phyloP scores from a whole-genome alignment of 192 early-diverging fungal genomes.

The Backusella sp. region DNA sequence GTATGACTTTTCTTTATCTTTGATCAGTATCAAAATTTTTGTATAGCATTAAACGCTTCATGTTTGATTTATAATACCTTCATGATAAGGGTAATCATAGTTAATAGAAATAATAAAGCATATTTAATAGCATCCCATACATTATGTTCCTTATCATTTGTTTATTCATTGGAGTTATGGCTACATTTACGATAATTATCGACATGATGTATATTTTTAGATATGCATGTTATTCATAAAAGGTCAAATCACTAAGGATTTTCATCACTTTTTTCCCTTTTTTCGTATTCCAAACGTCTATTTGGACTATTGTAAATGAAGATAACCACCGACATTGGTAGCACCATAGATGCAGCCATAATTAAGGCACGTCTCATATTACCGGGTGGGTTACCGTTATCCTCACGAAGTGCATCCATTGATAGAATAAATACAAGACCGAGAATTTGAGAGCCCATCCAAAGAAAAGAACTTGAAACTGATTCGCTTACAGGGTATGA shows the following conservation, averaged over 20 bases:
- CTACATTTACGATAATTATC: too few species aligned
- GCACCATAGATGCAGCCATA: slow-evolving; percentile 10
- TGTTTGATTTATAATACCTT: too few species aligned
- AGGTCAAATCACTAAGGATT: neutral
- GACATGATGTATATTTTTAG: too few species aligned
- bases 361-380: slow-evolving; percentile 27
- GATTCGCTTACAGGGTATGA: slow-evolving; percentile 27
- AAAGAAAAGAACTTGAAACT: slow-evolving; percentile 27
- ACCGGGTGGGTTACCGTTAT: slow-evolving; percentile 13
- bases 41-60: too few species aligned
- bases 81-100: too few species aligned
- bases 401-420: slow-evolving; percentile 19
- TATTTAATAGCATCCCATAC: too few species aligned
- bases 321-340: neutral
- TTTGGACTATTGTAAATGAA: slow-evolving; percentile 28
- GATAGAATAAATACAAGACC: slow-evolving; percentile 21
- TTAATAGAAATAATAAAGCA: too few species aligned
- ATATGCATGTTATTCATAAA: too few species aligned
- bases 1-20: too few species aligned
- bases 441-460: slow-evolving; percentile 28
- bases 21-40: too few species aligned
- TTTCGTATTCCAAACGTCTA: slow-evolving; percentile 26
- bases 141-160: too few species aligned
- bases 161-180: too few species aligned
- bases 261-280: neutral